Conservation (phyloP, 768 basidiomycete genomes). For the Hericium rajendrae region DNA sequence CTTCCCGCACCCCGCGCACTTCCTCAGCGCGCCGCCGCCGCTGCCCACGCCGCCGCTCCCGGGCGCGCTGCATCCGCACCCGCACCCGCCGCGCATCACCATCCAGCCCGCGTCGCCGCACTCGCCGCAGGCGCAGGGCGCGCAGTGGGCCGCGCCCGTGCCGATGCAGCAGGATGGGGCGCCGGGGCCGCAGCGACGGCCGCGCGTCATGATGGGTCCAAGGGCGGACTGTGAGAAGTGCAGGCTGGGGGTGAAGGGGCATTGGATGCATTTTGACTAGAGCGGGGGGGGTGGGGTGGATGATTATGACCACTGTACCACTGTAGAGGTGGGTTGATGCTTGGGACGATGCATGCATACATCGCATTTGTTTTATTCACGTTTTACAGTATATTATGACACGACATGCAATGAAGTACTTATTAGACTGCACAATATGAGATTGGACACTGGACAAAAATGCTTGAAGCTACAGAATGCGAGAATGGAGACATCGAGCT, state of each 20-base stretch:
- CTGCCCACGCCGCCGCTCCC: background rate
- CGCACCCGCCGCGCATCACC: background rate
- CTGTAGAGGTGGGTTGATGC: background rate
- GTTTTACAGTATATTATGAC: background rate
- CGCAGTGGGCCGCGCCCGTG: constrained; percentile 11
- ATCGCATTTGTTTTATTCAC: background rate
- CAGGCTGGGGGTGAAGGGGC: constrained; percentile 24
- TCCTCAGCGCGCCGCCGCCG: background rate
- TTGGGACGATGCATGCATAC: background rate
- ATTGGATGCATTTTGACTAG: background rate
- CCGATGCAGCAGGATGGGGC: constrained; percentile 11
- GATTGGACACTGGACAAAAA: no score
- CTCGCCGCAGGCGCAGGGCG: constrained; percentile 2
- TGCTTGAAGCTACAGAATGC: no score
- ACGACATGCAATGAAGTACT: no score
- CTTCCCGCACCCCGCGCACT: constrained; percentile 16
- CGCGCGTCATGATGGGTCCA: constrained; percentile 62
- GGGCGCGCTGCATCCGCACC: background rate
- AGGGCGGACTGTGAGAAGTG: constrained; percentile 62
- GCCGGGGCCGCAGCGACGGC: constrained; percentile 24
- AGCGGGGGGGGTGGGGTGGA: background rate
- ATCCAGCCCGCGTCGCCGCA: constrained; percentile 20
- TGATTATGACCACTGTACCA: background rate
- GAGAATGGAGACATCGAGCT: no score
- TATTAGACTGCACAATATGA: no score